Conservation (phyloP, 163 green algal species). For the Volvox carteri region DNA sequence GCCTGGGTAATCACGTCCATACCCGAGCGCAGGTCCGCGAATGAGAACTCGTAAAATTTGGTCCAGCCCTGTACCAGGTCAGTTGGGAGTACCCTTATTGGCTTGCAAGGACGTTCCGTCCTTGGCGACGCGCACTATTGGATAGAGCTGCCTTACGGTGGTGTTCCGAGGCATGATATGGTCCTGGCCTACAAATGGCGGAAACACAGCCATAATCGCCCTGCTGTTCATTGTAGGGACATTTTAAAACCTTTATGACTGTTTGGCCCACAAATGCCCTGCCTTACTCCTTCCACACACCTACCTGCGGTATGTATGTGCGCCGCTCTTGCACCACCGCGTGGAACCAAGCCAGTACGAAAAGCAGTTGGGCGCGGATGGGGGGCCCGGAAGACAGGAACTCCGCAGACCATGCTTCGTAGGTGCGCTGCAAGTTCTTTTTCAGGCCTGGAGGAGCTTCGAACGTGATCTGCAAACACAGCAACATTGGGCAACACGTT, state of each 20-base stretch:
- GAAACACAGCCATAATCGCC: too few relatives aligned
- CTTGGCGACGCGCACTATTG: too few relatives aligned
- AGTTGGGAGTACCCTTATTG: too few relatives aligned
- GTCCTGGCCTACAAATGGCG: too few relatives aligned
- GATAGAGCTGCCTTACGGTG: too few relatives aligned
- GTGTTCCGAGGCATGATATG: too few relatives aligned
- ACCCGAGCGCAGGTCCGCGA: constrained; percentile 81
- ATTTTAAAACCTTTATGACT: too few relatives aligned
- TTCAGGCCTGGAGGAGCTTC: constrained; percentile 89
- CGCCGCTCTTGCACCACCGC: constrained; percentile 85
- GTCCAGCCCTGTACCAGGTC: constrained; percentile 80
- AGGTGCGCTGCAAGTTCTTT: constrained; percentile 87
- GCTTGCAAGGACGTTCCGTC: too few relatives aligned
- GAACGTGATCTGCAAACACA: constrained; percentile 82
- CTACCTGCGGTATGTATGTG: constrained; percentile 81
- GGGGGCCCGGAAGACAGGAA: constrained; percentile 68
- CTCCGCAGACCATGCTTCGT: constrained; percentile 76
- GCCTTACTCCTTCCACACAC: too few relatives aligned
- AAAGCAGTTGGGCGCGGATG: constrained; percentile 85
- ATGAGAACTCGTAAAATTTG: constrained; percentile 90
- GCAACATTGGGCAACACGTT: too few relatives aligned
- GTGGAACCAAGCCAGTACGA: constrained; percentile 91
- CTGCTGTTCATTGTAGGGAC: too few relatives aligned
- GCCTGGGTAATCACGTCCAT: constrained; percentile 77
- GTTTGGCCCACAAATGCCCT: too few relatives aligned